Evolutionary conservation across 768 basidiomycete species (phyloP).

Genomic region (Rhizopogon vinicolor): DNA sequence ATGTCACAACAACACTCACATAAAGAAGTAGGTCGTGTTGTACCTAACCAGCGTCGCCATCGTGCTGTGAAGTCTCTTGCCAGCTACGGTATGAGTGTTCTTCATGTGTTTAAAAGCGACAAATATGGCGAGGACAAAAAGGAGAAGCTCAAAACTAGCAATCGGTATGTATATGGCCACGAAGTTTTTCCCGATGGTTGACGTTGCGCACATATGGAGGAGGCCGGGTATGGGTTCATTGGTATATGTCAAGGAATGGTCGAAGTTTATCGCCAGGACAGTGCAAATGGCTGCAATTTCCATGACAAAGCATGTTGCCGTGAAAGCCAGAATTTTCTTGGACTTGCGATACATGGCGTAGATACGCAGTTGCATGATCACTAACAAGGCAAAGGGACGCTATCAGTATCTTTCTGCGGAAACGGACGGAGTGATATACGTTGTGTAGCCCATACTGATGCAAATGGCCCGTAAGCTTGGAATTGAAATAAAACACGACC

Average conservation of each 20-base stretch:
- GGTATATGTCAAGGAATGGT: conserved; percentile 1
- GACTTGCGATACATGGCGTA: conserved; percentile 8
- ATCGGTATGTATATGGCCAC: conserved; percentile 5
- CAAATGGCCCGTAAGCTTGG: conserved; percentile 6
- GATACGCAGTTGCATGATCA: conserved; percentile 7
- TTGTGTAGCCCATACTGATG: conserved; percentile 5
- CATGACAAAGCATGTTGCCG: not conserved
- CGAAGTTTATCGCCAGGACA: conserved; percentile 1
- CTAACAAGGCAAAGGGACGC: not conserved
- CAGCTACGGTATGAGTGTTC: not conserved
- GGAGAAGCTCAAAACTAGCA: conserved; percentile 2
- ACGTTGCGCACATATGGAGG: conserved; percentile 3
- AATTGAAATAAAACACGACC: conserved; percentile 6
- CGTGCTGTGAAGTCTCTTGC: not conserved
- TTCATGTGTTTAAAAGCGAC: conserved; percentile 5
- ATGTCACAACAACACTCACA: not conserved
- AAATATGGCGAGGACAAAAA: conserved; percentile 2
- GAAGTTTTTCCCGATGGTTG: not conserved
- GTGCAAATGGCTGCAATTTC: conserved; percentile 4
- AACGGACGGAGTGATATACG: not conserved
- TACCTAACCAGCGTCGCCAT: conserved; percentile 3
- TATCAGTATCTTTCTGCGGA: not conserved
- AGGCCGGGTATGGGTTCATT: conserved; percentile 5
- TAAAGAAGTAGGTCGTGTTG: conserved; percentile 5
- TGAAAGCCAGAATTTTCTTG: not conserved